A percentile compares a stretch with the other conserved stretches of the same genome.
These are phyloP conservation scores for Pseudopediastrum boryanum DNA, from an alignment of 139 green algal genomes.

Conservation along the genomic window DNA sequence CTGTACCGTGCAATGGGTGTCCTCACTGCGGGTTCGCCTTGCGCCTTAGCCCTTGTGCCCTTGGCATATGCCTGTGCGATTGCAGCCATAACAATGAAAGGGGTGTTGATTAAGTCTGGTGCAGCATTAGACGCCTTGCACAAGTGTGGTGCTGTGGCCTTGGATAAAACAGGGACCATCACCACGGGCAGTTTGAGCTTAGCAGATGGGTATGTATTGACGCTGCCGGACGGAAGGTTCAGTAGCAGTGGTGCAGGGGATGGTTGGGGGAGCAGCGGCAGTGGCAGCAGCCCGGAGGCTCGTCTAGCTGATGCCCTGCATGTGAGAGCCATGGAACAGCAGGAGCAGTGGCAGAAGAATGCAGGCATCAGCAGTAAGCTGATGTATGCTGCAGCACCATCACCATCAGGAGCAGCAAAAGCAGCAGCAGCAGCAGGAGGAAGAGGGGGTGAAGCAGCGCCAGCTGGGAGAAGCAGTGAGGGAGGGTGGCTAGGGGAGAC, in stretches of 20 bases:
- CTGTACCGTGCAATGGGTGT: slow-evolving; percentile 85
- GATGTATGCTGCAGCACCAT: too few relatives aligned
- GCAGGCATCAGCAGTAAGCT: too few relatives aligned
- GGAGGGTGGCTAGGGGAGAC: neutral
- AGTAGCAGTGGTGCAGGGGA: neutral
- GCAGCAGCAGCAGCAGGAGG: slow-evolving; percentile 4
- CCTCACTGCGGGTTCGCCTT: slow-evolving; percentile 84
- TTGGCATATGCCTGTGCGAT: slow-evolving; percentile 90
- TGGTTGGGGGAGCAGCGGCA: slow-evolving; percentile 38
- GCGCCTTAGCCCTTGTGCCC: slow-evolving; percentile 86
- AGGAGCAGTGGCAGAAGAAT: slow-evolving; percentile 13
- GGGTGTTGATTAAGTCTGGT: slow-evolving; percentile 77
- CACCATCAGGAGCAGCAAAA: slow-evolving; percentile 4
- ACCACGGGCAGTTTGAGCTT: slow-evolving; percentile 75
- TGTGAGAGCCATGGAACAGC: neutral
- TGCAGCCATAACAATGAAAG: slow-evolving; percentile 63
- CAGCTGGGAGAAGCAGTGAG: neutral
- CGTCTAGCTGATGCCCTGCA: neutral
- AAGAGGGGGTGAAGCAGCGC: slow-evolving; percentile 4
- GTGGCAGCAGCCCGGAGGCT: slow-evolving; percentile 26
- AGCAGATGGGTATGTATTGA: slow-evolving; percentile 39
- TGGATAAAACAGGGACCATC: slow-evolving; percentile 93
- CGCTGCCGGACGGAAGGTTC: neutral
- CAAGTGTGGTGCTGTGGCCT: slow-evolving; percentile 60
- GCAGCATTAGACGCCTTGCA: slow-evolving; percentile 77